phyloP scores from a whole-genome alignment of 345 rosid species.

The Psidium guajava region DNA sequence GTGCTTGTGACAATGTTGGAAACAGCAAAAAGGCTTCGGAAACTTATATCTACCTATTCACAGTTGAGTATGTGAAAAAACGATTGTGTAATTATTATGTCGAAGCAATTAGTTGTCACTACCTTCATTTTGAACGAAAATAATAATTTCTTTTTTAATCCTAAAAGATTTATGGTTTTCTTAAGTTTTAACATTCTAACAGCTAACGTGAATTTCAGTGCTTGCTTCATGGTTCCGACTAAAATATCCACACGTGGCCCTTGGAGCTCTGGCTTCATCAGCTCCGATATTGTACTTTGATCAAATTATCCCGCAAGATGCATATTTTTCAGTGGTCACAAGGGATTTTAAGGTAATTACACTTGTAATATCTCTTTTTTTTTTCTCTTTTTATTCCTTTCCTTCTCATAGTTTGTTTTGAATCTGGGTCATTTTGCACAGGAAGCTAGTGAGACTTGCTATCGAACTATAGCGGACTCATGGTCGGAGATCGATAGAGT shows the following conservation, averaged over 20 bases:
- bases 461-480: conserved; percentile 35
- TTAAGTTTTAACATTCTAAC: not conserved
- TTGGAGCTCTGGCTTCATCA: conserved; percentile 56
- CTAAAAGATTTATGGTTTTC: not conserved
- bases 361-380: not conserved
- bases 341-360: conserved; percentile 31
- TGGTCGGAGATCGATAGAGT: conserved; percentile 51
- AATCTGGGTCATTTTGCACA: not conserved
- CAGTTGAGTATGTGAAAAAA: not conserved
- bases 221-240: conserved; percentile 63
- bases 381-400: not conserved
- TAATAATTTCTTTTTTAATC: not conserved
- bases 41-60: not conserved
- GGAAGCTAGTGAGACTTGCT: conserved; percentile 55
- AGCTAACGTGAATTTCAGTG: conserved; percentile 15
- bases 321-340: conserved; percentile 34
- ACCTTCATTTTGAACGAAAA: not conserved
- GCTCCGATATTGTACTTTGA: conserved; percentile 55
- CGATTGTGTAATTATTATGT: not conserved
- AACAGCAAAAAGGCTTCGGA: not conserved
- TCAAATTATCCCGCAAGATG: conserved; percentile 26
- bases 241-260: conserved; percentile 52
- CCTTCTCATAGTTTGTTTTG: not conserved
- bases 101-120: not conserved
- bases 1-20: not conserved